Evolutionary conservation across 2,329 filamentous ascomycete genomes (phyloP).

Genomic region (Nannizziopsis arthrosporioides): DNA sequence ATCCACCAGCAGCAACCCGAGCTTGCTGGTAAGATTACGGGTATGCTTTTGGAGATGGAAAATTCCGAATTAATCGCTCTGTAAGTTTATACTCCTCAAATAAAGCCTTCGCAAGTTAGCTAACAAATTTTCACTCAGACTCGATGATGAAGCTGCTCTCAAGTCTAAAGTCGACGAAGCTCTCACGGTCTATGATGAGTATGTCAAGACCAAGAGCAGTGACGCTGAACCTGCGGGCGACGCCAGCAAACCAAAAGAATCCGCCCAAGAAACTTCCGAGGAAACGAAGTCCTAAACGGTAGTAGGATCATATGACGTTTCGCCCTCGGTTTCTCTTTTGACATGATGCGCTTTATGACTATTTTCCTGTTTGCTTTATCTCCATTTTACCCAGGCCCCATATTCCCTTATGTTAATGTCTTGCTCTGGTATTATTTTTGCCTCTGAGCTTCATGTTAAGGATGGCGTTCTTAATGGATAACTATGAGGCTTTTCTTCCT

Average conservation of each 20-base stretch:
- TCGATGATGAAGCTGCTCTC: constrained; percentile 78
- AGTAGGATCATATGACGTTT: constrained; percentile 9
- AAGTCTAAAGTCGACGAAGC: constrained; percentile 96
- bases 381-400: constrained; percentile 5
- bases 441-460: constrained; percentile 11
- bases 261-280: constrained; percentile 27
- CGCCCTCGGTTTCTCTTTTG: constrained; percentile 13
- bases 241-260: constrained; percentile 35
- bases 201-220: constrained; percentile 72
- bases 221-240: constrained; percentile 30
- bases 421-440: constrained; percentile 9
- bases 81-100: constrained; percentile 50
- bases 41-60: constrained; percentile 99
- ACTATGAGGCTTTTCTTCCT: constrained; percentile 8
- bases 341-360: constrained; percentile 14
- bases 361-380: constrained; percentile 10
- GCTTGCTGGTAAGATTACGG: constrained; percentile 96
- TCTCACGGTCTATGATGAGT: constrained; percentile 94
- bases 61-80: constrained; percentile 86
- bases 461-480: constrained; percentile 13
- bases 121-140: constrained; percentile 41
- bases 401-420: constrained; percentile 10
- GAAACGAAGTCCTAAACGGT: constrained; percentile 22
- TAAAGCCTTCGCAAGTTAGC: constrained; percentile 1
- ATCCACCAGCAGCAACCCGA: constrained; percentile 90